phyloP scores from a whole-genome alignment of 441 rosid genomes.

The Aquilaria agallochum region DNA sequence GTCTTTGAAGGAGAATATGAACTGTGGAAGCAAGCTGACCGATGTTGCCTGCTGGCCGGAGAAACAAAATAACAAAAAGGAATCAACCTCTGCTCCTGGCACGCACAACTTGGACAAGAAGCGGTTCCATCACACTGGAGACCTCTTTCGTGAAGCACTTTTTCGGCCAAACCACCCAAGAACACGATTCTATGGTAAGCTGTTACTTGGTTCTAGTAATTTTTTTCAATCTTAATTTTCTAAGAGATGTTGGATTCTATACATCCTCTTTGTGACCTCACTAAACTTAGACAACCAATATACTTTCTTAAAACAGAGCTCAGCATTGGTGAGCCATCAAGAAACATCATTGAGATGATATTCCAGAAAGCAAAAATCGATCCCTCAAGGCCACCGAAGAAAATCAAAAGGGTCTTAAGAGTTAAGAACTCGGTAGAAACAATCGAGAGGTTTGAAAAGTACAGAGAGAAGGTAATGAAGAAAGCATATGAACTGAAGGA shows the following conservation, averaged over 20 bases:
- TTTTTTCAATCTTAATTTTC: neutral
- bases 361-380: constrained; percentile 31
- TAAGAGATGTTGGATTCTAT: no score
- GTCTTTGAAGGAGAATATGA: constrained; percentile 36
- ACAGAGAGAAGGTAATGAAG: constrained; percentile 37
- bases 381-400: constrained; percentile 32
- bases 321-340: constrained; percentile 38
- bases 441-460: constrained; percentile 35
- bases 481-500: constrained; percentile 21
- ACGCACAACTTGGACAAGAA: constrained; percentile 12
- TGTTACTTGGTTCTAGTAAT: no score
- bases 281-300: no score
- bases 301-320: constrained; percentile 20
- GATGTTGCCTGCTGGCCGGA: constrained; percentile 17
- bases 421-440: constrained; percentile 37
- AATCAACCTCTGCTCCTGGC: neutral
- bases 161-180: constrained; percentile 20
- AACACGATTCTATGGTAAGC: constrained; percentile 29
- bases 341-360: constrained; percentile 41
- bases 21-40: constrained; percentile 25
- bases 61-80: constrained; percentile 10
- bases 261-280: no score
- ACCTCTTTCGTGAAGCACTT: constrained; percentile 23
- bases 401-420: constrained; percentile 34
- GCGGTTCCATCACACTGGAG: constrained; percentile 14